Evolutionary conservation across 257 asterid species (phyloP), one percentile per base, ranked within the genome.

Genomic region (Nemophila menziesii): DNA sequence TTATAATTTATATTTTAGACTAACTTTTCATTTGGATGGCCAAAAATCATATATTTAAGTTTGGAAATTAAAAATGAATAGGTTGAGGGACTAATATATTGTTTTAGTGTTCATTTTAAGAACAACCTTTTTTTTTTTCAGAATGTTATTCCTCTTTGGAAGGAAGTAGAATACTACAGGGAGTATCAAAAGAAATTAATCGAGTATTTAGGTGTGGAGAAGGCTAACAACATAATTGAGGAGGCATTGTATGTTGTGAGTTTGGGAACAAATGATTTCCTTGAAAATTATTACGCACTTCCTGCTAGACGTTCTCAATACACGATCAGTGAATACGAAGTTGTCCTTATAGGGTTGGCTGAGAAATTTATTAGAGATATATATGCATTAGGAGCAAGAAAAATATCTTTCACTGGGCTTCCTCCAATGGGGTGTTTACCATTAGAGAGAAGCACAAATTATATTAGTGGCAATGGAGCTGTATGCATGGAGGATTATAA

Each of bases 341-440:
- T 27, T 12, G 70, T 44, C 33, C 64, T 83, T 5, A 0, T 78
- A 0, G 70, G 61, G 20, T 43, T 72, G 0, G 93, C 78, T 0
- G 90, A 72, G 68, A 44, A 57, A 3, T 83, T 89, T 8, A 52
- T 78, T 12, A 61, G 40, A 46, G 69, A 78, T 2, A 54, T 89
- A 1, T 83, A 89, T 52, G 27, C 20, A 0, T 16, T 80, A 48
- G 97, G 97, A 5, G 93, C 89, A 2, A 65, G 93, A 1, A 82
- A 86, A 43, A 71, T 86, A 16, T 69, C 75, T 1, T 33, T 86
- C 11, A 67, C 85, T 4, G 93, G 86, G 44, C 71, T 86, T 11
- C 94, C 94, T 1, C 97, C 97, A 15, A 86, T 86, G 93, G 97
- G 97, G 4, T 86, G 97, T 54, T 48, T 86, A 43, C 97, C 94